A percentile compares a stretch with the other conserved stretches of the same genome.
These are phyloP conservation scores for Tolypocladium amazonense DNA, from an alignment of 2,329 filamentous ascomycete species.

Conservation along the genomic window DNA sequence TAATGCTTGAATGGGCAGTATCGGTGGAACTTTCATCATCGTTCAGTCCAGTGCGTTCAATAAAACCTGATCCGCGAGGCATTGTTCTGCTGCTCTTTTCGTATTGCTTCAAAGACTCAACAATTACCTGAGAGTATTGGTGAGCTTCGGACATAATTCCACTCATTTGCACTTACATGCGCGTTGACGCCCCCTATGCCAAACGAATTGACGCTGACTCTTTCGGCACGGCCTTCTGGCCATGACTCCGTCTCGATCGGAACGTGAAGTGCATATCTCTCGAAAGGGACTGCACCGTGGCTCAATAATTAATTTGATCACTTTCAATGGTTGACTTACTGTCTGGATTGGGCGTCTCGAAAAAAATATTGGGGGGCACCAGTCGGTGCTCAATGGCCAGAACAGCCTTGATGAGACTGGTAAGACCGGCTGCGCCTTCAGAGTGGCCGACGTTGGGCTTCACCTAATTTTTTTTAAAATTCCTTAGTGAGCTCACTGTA, in stretches of 20 bases:
- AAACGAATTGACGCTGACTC: constrained; percentile 34
- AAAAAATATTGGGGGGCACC: constrained; percentile 13
- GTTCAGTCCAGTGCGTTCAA: neutral
- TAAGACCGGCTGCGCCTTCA: constrained; percentile 16
- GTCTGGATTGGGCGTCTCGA: constrained; percentile 10
- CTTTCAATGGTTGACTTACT: constrained; percentile 3
- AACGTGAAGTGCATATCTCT: constrained; percentile 5
- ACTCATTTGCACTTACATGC: constrained; percentile 18
- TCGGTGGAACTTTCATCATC: neutral
- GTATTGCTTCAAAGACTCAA: neutral
- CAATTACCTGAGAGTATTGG: neutral
- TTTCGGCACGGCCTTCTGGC: constrained; percentile 22
- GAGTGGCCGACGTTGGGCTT: constrained; percentile 20
- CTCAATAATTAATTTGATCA: neutral
- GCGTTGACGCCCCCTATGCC: constrained; percentile 32
- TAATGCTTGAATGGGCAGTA: neutral
- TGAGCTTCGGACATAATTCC: neutral
- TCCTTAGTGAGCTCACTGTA: neutral
- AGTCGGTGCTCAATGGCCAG: constrained; percentile 12
- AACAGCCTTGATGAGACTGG: constrained; percentile 15
- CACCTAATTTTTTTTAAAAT: constrained; percentile 1
- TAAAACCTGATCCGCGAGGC: too few species aligned
- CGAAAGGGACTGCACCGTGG: neutral
- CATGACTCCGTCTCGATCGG: constrained; percentile 21
- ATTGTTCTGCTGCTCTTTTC: neutral